Evolutionary conservation across 331 rosid genomes (phyloP), one percentile per base, ranked within the genome.

Genomic region (Stylosanthes scabra): DNA sequence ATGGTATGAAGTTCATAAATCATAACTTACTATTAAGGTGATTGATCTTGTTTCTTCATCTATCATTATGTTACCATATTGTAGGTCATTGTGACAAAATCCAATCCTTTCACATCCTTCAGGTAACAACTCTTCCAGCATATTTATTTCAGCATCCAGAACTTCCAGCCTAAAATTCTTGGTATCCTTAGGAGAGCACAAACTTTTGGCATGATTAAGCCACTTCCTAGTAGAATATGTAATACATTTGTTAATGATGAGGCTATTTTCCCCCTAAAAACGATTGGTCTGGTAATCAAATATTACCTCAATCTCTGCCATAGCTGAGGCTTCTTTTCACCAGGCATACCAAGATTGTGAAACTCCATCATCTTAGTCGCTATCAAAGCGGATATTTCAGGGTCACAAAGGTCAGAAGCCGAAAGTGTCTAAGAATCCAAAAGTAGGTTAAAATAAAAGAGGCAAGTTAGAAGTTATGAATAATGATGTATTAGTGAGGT

Each of bases 31-130:
- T 63, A 94, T 94, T 44, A 94, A 4, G 61, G 97, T 94, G 75
- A 94, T 80, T 75, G 82, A 74, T 82, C 85, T 80, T 57, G 97
- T 80, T 11, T 90, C 86, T 80, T 91, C 93, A 11, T 90, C 93
- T 76, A 94, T 87, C 99, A 94, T 94, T 80, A 94, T 94, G 89
- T 94, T 94, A 50, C 99, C 99, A 39, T 94, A 94, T 66, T 94
- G 99, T 27, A 94, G 77, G 77, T 94, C 99, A 45, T 94, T 94
- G 85, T 94, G 99, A 71, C 97, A 94, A 72, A 94, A 94, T 34
- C 93, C 97, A 87, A 94, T 83, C 44, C 80, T 89, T 80, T 84
- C 88, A 82, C 67, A 8, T 15, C 66, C 86, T 51, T 25, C 74
- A 25, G 87, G 77, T 25, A 90, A 76, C 71, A 72, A 56, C 76